Percentiles rank a stretch among this genome's conserved stretches.
Conservation (phyloP, 352 stramenopile species). For the Phytophthora pinifolia region DNA sequence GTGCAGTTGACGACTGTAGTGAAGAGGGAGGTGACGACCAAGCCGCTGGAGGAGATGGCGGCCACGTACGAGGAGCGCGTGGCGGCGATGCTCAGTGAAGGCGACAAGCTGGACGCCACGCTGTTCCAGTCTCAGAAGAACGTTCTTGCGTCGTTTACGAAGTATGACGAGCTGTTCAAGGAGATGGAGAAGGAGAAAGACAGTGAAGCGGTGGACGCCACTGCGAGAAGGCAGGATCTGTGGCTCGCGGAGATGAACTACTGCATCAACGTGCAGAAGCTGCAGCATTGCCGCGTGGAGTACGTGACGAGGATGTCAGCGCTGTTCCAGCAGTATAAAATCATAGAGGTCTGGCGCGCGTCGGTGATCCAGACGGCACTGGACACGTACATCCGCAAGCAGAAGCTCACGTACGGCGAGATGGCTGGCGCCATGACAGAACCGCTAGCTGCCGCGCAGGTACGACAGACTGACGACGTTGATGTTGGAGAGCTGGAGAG, state of each 20-base stretch:
- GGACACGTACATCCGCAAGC: conserved; percentile 80
- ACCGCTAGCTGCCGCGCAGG: conserved; percentile 60
- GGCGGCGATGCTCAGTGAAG: conserved; percentile 51
- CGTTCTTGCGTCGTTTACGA: conserved; percentile 57
- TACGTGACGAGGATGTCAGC: conserved; percentile 85
- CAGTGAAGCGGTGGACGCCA: neutral
- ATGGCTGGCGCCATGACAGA: conserved; percentile 66
- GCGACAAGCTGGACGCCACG: conserved; percentile 49
- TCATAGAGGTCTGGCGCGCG: conserved; percentile 65
- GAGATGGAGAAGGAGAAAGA: conserved; percentile 51
- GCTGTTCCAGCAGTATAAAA: conserved; percentile 85
- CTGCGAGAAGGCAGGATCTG: conserved; percentile 38
- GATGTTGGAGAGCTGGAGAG: neutral
- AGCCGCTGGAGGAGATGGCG: conserved; percentile 76
- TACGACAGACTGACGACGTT: conserved; percentile 18
- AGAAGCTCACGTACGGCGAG: conserved; percentile 78
- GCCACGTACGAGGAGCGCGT: conserved; percentile 61
- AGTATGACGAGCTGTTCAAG: conserved; percentile 59
- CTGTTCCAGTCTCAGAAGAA: conserved; percentile 58
- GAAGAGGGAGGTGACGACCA: conserved; percentile 64
- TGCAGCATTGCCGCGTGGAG: conserved; percentile 58
- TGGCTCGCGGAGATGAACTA: conserved; percentile 82
- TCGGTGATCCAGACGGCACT: conserved; percentile 76
- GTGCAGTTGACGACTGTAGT: conserved; percentile 72
- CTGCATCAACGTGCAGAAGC: conserved; percentile 68